Evolutionary conservation across 257 asterid species (phyloP).

Genomic region (Thymus mandschuricus): DNA sequence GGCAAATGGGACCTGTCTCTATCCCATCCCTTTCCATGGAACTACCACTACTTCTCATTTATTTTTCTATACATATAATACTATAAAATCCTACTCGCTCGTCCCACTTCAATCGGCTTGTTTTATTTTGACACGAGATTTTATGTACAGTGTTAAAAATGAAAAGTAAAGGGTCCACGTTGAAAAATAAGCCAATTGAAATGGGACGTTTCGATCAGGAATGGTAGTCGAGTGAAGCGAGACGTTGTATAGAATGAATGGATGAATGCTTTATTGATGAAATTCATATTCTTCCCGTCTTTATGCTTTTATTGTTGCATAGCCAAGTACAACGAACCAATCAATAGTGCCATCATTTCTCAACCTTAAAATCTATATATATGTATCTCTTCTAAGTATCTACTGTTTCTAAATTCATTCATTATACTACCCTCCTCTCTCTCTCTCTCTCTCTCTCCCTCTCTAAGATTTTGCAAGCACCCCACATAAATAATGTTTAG

Average conservation of each 20-base stretch:
- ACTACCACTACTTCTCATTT: slow-evolving; percentile 36
- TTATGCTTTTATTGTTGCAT: slow-evolving; percentile 38
- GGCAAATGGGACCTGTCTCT: slow-evolving; percentile 47
- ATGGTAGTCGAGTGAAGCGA: no score
- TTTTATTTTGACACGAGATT: no score
- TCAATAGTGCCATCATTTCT: slow-evolving; percentile 41
- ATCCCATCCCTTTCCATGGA: slow-evolving; percentile 54
- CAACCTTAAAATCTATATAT: slow-evolving; percentile 29
- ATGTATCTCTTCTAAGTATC: no score
- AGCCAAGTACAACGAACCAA: slow-evolving; percentile 49
- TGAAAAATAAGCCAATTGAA: no score
- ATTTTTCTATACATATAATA: neutral
- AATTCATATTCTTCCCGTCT: slow-evolving; percentile 35
- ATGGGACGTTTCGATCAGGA: no score
- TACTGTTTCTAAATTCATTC: neutral
- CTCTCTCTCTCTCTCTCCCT: no score
- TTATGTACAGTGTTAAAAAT: no score
- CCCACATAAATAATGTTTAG: slow-evolving; percentile 31
- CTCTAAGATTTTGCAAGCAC: neutral
- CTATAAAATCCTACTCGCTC: no score
- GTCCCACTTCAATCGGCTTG: no score
- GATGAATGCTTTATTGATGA: no score
- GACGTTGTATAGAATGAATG: no score
- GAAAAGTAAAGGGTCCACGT: no score
- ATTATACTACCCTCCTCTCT: neutral